phyloP scores from a whole-genome alignment of 331 rosid genomes.

The Quercus phellos region DNA sequence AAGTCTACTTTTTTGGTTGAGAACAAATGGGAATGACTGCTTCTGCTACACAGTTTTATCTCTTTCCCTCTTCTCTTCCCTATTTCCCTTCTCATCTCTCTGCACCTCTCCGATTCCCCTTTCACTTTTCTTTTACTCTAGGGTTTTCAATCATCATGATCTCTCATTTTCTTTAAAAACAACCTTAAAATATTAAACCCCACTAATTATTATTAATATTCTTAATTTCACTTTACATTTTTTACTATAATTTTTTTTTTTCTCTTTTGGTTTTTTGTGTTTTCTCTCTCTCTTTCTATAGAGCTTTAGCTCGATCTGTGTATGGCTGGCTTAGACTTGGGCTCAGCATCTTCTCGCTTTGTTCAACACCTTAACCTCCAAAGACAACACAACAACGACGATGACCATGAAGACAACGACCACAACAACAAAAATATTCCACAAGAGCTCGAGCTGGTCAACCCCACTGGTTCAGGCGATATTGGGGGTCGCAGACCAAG shows the following conservation, averaged over 20 bases:
- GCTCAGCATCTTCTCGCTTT: slow-evolving; percentile 93
- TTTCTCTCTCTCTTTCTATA: too few relatives aligned
- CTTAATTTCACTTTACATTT: slow-evolving; percentile 22
- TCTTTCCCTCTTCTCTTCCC: slow-evolving; percentile 20
- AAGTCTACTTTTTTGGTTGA: slow-evolving; percentile 32
- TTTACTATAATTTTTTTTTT: slow-evolving; percentile 29
- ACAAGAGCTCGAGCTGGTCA: slow-evolving; percentile 46
- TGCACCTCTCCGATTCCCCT: slow-evolving; percentile 44
- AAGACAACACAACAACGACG: slow-evolving; percentile 11
- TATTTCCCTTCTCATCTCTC: slow-evolving; percentile 28
- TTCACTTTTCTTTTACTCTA: slow-evolving; percentile 63
- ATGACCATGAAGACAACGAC: slow-evolving; percentile 29
- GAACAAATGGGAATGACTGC: slow-evolving; percentile 20
- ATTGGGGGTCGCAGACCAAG: slow-evolving; percentile 56
- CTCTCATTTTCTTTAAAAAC: slow-evolving; percentile 24
- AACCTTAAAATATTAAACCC: slow-evolving; percentile 32
- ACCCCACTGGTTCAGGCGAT: slow-evolving; percentile 46
- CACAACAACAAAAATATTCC: slow-evolving; percentile 16
- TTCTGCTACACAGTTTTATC: slow-evolving; percentile 19
- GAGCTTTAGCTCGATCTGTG: slow-evolving; percentile 30
- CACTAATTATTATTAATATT: slow-evolving; percentile 21
- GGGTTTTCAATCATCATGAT: slow-evolving; percentile 55
- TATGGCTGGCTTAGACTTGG: slow-evolving; percentile 98
- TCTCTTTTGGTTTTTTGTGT: slow-evolving; percentile 26
- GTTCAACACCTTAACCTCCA: slow-evolving; percentile 68